Base-by-base conservation (phyloP, 2,329 filamentous ascomycete species). In the Aureobasidium pullulans region DNA sequence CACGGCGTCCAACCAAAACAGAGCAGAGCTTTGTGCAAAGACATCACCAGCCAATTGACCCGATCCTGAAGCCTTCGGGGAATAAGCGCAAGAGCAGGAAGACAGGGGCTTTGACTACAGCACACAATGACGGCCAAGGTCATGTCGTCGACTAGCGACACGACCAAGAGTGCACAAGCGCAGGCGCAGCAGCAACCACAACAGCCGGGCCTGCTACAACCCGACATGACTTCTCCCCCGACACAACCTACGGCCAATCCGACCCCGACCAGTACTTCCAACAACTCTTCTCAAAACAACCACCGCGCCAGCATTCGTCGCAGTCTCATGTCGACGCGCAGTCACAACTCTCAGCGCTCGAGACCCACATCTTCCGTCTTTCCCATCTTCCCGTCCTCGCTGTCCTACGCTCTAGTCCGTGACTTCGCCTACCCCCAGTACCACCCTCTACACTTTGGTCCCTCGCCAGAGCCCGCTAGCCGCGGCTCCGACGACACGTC, bases 391-490 rank as follows among this genome's bases (percentile, higher is more conserved):
- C 87, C 90, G 67, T 94, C 91, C 61, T 96, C 86, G 70, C 82
- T 96, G 16, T 75, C 89, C 6, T 96, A 96, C 72, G 86, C 91
- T n/a, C 80, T 90, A 46, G 92, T 99, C 64, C 88, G 94, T 69
- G 94, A 99, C 79, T 99, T 97, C 76, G 94, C 94, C 66, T 99
- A 97, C 71, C 85, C 90, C 34, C 71, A 83, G 29, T 81, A 82
- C 59, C 89, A 97, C 72, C 91, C 90, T 44, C 81, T 96, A 73
- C 94, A 97, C 77, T 96, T 96, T 79, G 94, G 94, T 1, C 89
- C 93, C n/a, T 86, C 90, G 15, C 87, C 87, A 39, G 87, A 91
- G 66, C 37, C 50, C 36, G 29, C 48, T 23, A 46, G 48, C 39
- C 44, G 42, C 34, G 13, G 16, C 28, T 49, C 56, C 19, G 54